phyloP scores from a whole-genome alignment of 441 rosid species.

The Sinapis alba region DNA sequence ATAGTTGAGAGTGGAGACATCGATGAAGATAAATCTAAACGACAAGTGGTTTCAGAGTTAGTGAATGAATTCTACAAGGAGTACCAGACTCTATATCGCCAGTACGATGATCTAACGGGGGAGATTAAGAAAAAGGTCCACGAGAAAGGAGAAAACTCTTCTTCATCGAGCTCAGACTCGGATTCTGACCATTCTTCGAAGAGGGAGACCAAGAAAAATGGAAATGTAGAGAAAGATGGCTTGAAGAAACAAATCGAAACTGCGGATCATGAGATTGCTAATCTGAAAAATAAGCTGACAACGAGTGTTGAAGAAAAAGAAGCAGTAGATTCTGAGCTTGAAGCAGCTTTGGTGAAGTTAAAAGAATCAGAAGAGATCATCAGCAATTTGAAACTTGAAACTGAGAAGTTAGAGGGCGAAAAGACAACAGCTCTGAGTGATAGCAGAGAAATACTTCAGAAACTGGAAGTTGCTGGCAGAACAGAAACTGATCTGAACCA shows the following conservation, averaged over 20 bases:
- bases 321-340: constrained; percentile 53
- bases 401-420: constrained; percentile 50
- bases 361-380: constrained; percentile 55
- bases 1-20: constrained; percentile 60
- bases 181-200: constrained; percentile 69
- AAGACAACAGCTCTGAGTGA: constrained; percentile 46
- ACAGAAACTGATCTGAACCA: constrained; percentile 44
- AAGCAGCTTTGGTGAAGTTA: constrained; percentile 55
- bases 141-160: constrained; percentile 56
- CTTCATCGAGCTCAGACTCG: constrained; percentile 93
- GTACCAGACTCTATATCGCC: constrained; percentile 65
- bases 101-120: constrained; percentile 78
- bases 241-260: constrained; percentile 67
- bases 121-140: constrained; percentile 64
- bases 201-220: constrained; percentile 60
- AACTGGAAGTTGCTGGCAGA: constrained; percentile 39
- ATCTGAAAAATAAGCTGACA: constrained; percentile 55
- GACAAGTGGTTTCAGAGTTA: constrained; percentile 58
- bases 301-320: constrained; percentile 62
- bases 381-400: constrained; percentile 59
- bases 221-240: constrained; percentile 52
- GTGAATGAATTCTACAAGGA: constrained; percentile 77
- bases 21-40: constrained; percentile 59
- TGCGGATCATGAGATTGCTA: constrained; percentile 58
- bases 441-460: constrained; percentile 35